phyloP scores from a whole-genome alignment of 2,329 filamentous ascomycete species.

The Pseudogymnoascus sp. region DNA sequence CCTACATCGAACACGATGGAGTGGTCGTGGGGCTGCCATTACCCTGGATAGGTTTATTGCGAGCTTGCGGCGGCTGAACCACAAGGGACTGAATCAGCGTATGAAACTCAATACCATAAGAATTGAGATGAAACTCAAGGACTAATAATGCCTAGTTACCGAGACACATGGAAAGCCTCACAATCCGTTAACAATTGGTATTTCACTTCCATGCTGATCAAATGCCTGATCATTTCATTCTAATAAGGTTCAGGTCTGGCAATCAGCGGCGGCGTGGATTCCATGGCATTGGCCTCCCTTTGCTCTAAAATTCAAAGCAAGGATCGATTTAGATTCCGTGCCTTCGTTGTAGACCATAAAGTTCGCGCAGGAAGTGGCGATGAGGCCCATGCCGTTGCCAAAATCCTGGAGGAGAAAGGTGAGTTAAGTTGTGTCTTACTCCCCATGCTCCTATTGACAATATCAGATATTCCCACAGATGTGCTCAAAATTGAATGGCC shows the following conservation, averaged over 20 bases:
- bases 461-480: constrained; percentile 21
- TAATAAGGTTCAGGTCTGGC: constrained; percentile 51
- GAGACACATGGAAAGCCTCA: not conserved
- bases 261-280: constrained; percentile 88
- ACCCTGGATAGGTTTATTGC: not conserved
- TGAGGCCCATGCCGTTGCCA: constrained; percentile 44
- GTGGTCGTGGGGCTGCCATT: not conserved
- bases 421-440: not conserved
- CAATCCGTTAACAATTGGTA: not conserved
- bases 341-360: constrained; percentile 49
- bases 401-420: constrained; percentile 14
- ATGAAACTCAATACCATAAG: not conserved
- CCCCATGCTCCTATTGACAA: not conserved
- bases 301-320: constrained; percentile 39
- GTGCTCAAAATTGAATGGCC: constrained; percentile 43
- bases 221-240: not conserved
- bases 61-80: not conserved
- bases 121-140: not conserved
- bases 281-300: constrained; percentile 86
- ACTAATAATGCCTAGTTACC: not conserved
- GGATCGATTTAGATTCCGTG: constrained; percentile 31
- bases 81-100: constrained; percentile 4
- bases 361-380: constrained; percentile 42
- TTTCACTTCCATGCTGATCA: not conserved
- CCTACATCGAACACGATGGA: constrained; percentile 4